phyloP scores from a whole-genome alignment of 129 eudicot genomes.

The Flaveria trinervia region DNA sequence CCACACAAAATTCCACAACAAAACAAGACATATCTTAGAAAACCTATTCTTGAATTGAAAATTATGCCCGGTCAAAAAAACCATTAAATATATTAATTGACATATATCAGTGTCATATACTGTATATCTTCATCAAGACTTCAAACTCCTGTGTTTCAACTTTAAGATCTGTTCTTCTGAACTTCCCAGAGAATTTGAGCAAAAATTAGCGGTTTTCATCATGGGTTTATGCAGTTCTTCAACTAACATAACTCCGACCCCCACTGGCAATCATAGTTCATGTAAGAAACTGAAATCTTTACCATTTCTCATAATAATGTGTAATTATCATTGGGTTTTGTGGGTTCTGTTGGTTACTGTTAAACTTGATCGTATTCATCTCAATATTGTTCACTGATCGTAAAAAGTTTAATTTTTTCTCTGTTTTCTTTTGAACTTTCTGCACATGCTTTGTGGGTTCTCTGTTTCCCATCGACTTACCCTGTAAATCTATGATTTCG shows the following conservation, averaged over 20 bases:
- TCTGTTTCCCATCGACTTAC: constrained; percentile 18
- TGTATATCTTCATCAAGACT: constrained; percentile 12
- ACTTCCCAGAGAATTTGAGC: background rate
- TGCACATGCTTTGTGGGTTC: constrained; percentile 5
- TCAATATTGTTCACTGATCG: constrained; percentile 4
- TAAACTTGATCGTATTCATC: background rate
- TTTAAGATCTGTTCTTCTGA: background rate
- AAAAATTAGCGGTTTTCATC: constrained; percentile 15
- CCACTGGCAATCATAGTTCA: constrained; percentile 42
- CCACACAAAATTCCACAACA: background rate
- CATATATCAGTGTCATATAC: background rate
- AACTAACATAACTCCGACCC: constrained; percentile 26
- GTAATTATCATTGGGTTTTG: background rate
- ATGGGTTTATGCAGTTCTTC: constrained; percentile 56
- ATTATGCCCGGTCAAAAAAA: background rate
- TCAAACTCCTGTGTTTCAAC: constrained; percentile 16
- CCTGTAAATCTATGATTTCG: background rate
- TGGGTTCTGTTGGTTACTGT: background rate
- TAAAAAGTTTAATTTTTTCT: background rate
- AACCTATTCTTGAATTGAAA: background rate
- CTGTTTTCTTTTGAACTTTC: background rate
- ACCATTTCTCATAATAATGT: background rate
- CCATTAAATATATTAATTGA: background rate
- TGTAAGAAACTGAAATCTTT: constrained; percentile 31
- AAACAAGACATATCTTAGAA: background rate